Conservation (phyloP, 2,329 filamentous ascomycete genomes). For the Claviceps arundinis region DNA sequence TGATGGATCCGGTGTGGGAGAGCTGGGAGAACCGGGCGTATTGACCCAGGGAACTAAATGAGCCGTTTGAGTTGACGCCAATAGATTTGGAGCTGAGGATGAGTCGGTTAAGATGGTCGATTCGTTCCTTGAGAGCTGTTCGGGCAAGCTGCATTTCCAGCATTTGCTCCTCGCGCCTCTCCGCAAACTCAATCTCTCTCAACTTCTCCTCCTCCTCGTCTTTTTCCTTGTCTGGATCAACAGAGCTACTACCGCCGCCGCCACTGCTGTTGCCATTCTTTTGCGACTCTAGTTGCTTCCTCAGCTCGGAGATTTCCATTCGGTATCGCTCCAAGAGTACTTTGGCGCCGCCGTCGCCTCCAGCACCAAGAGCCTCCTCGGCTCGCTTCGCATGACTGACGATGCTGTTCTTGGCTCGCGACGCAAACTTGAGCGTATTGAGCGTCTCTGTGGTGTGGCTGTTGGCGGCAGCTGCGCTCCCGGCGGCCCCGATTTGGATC, state of each 20-base stretch:
- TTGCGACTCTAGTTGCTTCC: slow-evolving; percentile 70
- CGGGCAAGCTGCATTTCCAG: slow-evolving; percentile 95
- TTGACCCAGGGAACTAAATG: slow-evolving; percentile 53
- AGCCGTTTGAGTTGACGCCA: slow-evolving; percentile 72
- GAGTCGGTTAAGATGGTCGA: slow-evolving; percentile 88
- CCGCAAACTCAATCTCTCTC: slow-evolving; percentile 65
- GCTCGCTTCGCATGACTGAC: slow-evolving; percentile 93
- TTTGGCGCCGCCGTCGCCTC: slow-evolving; percentile 73
- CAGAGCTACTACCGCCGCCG: slow-evolving; percentile 29
- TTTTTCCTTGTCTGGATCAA: slow-evolving; percentile 38
- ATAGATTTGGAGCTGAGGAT: slow-evolving; percentile 93
- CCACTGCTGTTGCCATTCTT: slow-evolving; percentile 52
- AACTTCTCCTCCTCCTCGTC: slow-evolving; percentile 60
- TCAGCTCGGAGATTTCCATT: slow-evolving; percentile 78
- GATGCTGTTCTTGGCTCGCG: slow-evolving; percentile 93
- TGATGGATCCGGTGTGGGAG: slow-evolving; percentile 41
- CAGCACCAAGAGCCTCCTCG: slow-evolving; percentile 69
- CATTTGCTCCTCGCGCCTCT: slow-evolving; percentile 92
- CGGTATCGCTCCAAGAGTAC: slow-evolving; percentile 87
- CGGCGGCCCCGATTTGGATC: slow-evolving; percentile 72
- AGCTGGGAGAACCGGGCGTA: slow-evolving; percentile 49
- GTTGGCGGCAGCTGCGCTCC: slow-evolving; percentile 55
- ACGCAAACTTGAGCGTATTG: slow-evolving; percentile 94
- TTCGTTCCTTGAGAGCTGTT: slow-evolving; percentile 90
- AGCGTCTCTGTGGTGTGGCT: slow-evolving; percentile 78